phyloP scores from a whole-genome alignment of 1,139 yeast species.

The Yamadazyma dushanensis region DNA sequence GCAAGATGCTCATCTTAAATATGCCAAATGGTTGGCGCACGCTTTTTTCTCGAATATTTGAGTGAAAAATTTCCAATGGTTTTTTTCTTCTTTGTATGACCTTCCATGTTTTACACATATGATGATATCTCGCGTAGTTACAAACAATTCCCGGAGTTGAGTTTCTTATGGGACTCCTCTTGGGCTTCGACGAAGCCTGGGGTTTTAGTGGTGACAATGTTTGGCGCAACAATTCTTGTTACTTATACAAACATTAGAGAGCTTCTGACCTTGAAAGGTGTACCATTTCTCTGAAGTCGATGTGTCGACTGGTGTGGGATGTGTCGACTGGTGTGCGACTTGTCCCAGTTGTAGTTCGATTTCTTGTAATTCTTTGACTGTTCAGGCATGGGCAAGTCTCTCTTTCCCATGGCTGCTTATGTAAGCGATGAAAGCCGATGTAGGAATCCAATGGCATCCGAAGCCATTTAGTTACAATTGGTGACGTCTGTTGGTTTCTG shows the following conservation, averaged over 20 bases:
- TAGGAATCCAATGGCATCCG: too few relatives aligned
- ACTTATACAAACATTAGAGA: slow-evolving; percentile 51
- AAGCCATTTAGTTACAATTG: too few relatives aligned
- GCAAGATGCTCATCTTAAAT: slow-evolving; percentile 7
- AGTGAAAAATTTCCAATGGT: slow-evolving; percentile 5
- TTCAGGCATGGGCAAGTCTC: too few relatives aligned
- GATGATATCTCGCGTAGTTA: slow-evolving; percentile 61
- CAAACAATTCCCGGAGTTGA: slow-evolving; percentile 53
- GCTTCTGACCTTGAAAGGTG: slow-evolving; percentile 38
- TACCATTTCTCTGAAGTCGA: slow-evolving; percentile 1
- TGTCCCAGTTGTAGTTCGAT: too few relatives aligned
- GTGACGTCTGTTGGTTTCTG: too few relatives aligned
- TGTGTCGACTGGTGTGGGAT: too few relatives aligned
- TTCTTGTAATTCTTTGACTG: too few relatives aligned
- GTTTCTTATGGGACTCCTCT: slow-evolving; percentile 37
- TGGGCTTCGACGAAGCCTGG: slow-evolving; percentile 40
- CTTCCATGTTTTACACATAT: slow-evolving; percentile 60
- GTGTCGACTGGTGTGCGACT: too few relatives aligned
- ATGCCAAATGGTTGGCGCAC: slow-evolving; percentile 10
- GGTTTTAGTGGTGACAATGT: slow-evolving; percentile 59
- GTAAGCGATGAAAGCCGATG: too few relatives aligned
- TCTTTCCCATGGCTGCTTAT: too few relatives aligned
- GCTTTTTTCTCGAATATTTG: slow-evolving; percentile 1
- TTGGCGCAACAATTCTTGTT: slow-evolving; percentile 65
- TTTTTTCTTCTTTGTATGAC: slow-evolving; percentile 37